Evolutionary conservation across 768 basidiomycete species (phyloP), one percentile per base, ranked within the genome.

Genomic region (Coprinopsis sp.): DNA sequence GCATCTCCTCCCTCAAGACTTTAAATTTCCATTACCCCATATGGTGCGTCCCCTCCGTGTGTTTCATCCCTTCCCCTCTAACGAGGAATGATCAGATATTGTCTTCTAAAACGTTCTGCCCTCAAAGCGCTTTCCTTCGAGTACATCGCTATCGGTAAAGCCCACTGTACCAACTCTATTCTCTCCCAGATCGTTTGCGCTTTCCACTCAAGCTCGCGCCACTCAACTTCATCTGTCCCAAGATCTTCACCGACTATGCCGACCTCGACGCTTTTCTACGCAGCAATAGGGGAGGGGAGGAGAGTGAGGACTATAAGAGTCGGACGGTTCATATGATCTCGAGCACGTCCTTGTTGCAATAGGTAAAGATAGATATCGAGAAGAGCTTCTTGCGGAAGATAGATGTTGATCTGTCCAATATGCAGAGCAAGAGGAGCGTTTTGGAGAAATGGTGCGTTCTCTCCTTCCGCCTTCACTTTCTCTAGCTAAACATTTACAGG

Each of bases 101-200:
- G 92, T 62, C 78, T 98, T 52, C 91, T 95, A 54, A 95, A 99
- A 63, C 92, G 92, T 66, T 74, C 81, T n/a, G 78, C 86, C 0
- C 73, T 98, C 51, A 91, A 91, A 67, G 95, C 95, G 64, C 91
- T 97, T 64, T 87, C 86, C 0, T 98, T 97, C 71, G 91, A 95
- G 65, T 98, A 98, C 67, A 97, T n/a, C n/a, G n/a, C n/a, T n/a
- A n/a, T n/a, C n/a, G n/a, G n/a, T n/a, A 95, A 99, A 68, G 95
- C 95, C 1, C 95, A 99, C 60, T 87, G 96, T 19, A 99, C 98
- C 77, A 98, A 98, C 63, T 95, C 91, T 11, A 86, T 98, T 57
- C 78, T 99, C 13, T 84, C 85, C 13, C 91, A 96, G 67, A 97
- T 99, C 58, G 91, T 98, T 38, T 80, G 95, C 39, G 72, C 87